Base-by-base conservation (phyloP, 2,329 filamentous ascomycete genomes). In the Botrytis deweyae region DNA sequence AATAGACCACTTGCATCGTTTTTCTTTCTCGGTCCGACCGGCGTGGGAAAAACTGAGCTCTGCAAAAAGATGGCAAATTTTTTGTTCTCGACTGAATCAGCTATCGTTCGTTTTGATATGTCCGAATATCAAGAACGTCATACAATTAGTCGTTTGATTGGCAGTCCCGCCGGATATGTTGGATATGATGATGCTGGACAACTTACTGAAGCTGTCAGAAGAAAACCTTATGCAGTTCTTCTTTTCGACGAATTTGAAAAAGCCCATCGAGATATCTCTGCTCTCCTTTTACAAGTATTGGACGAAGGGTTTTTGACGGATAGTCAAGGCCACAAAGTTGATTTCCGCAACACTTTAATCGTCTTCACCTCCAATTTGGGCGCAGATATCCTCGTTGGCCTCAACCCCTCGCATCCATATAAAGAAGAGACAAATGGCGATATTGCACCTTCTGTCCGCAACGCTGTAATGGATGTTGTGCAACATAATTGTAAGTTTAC, bases 181-280 rank as follows among this genome's bases (percentile, higher is more conserved):
- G 96, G 96, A 16, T 98, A 98, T 80, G 96, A 99, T 65, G 96
- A 98, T 80, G 95, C 95, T 6, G 96, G 96, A 0, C 96, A 98
- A 83, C 87, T 99, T 18, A 98, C 96, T 0, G 96, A 99, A 84
- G 95, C 95, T 7, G 94, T 99, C 4, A 90, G 96, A 73, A 89
- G 96, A 74, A 98, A 98, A 82, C 96, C 96, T 0, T 98, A 98
- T 78, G 95, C 95, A 0, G 94, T 99, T 0, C 87, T 99, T 0
- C 87, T 99, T 2, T 97, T 99, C 78, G 96, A 99, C 81, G 96
- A 98, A 81, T 98, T 98, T 78, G 96, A 99, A 81, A 98, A 99
- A 82, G 96, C 95, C 0, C 96, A 98, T 81, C 91, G 93, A 72
- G 96, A 99, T 79, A 98, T 98, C 77, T 97, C 94, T 0, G 92